A percentile compares a stretch with the other conserved stretches of the same genome.
These are phyloP conservation scores for Cytidiella melzeri DNA, from an alignment of 768 basidiomycete species.

Conservation along the genomic window DNA sequence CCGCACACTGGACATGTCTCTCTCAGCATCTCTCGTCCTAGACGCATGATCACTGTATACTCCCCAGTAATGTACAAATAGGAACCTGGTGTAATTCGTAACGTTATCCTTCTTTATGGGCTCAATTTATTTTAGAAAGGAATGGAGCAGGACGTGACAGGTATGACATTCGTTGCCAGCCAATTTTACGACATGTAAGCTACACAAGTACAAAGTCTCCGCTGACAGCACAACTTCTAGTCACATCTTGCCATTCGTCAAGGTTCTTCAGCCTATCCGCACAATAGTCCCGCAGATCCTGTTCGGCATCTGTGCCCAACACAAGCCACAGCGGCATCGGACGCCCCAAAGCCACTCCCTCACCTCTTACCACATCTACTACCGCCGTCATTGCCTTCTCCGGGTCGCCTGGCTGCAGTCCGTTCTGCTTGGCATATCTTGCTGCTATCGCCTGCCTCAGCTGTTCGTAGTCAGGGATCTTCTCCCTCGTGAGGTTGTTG, in stretches of 20 bases:
- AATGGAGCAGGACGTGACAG: too few species aligned
- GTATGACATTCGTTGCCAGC: too few species aligned
- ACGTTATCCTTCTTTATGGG: slow-evolving; percentile 2
- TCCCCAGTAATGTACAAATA: slow-evolving; percentile 4
- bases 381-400: slow-evolving; percentile 22
- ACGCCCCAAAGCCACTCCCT: slow-evolving; percentile 34
- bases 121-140: too few species aligned
- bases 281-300: slow-evolving; percentile 40
- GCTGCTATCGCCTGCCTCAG: slow-evolving; percentile 9
- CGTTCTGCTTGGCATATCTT: slow-evolving; percentile 28
- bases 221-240: slow-evolving; percentile 5
- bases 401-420: slow-evolving; percentile 24
- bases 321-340: slow-evolving; percentile 39
- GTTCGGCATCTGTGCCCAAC: slow-evolving; percentile 45
- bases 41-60: slow-evolving; percentile 1
- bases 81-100: slow-evolving; percentile 5
- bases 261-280: slow-evolving; percentile 33
- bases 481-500: slow-evolving; percentile 25
- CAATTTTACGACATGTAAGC: too few species aligned
- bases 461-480: slow-evolving; percentile 42
- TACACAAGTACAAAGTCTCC: too few species aligned
- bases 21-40: not conserved
- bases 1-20: slow-evolving; percentile 1
- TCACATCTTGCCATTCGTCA: slow-evolving; percentile 43
- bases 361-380: slow-evolving; percentile 20